Base-by-base conservation (phyloP, 208 protist genomes). In the Borovskyia barvae region DNA sequence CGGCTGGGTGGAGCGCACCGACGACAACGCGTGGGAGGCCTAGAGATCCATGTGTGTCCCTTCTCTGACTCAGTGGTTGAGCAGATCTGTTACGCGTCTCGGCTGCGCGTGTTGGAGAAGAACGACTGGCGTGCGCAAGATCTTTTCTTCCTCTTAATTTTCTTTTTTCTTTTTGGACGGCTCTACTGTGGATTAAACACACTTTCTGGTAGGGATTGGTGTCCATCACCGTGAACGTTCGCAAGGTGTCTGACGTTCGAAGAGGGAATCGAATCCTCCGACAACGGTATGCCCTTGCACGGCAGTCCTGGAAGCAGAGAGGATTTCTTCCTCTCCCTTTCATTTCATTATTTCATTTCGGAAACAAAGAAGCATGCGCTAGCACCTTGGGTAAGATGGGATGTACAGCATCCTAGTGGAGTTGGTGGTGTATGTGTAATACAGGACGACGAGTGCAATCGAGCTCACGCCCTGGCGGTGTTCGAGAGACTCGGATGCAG, bases 191-290 rank as follows among this genome's bases (percentile, higher is more conserved):
- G 9, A 14, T 14, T 39, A 14, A 14, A 39, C 33, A 14, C 33
- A 14, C 9, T 14, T 8, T 15, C 9, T 8, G 9, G 33, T 39
- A 14, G 33, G 9, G 33, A 7, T 15, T 39, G 9, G 33, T 14
- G 33, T 39, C n/a, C n/a, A n/a, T n/a, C n/a, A n/a, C n/a, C n/a
- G n/a, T n/a, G n/a, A n/a, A n/a, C n/a, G 30, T 9, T n/a, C 17
- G 30, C 48, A 36, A 35, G 11, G 63, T 56, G 63, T 50, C 46
- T 48, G 63, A 69, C 72, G 47, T 77, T 80, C 55, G 46, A 70
- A 52, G 57, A 48, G 53, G 41, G 54, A 61, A 49, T 68, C 36
- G 36, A n/a, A 52, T 47, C n/a, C 48, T 58, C 28, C 53, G 15
- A 58, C 54, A 58, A 60, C 30, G 51, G 24, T 35, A 43, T 73